A percentile compares a stretch with the other conserved stretches of the same genome.
Evolutionary conservation across 768 basidiomycete species (phyloP).

Genomic region (Tylopilus subfusipes): DNA sequence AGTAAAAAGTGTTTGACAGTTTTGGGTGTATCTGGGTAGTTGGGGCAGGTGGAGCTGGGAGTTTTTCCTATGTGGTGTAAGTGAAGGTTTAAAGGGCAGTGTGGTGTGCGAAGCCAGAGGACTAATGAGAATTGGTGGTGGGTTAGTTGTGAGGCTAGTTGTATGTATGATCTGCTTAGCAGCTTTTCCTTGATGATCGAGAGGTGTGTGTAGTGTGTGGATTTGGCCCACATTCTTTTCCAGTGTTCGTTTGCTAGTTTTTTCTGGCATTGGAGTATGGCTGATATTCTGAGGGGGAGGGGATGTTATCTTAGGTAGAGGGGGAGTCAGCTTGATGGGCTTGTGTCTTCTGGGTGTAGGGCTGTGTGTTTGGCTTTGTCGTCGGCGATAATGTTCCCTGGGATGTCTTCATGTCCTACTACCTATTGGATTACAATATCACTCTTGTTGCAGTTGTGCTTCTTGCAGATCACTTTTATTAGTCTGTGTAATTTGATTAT

Average conservation of each 20-base stretch:
- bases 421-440: neutral
- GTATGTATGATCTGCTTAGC: neutral
- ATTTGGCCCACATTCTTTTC: neutral
- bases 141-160: neutral
- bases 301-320: neutral
- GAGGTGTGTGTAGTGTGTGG: neutral
- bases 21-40: neutral
- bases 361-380: neutral
- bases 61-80: too few relatives aligned
- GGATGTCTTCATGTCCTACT: neutral
- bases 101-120: neutral
- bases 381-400: neutral
- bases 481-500: neutral
- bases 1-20: neutral
- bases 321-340: too few relatives aligned
- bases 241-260: neutral
- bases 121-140: neutral
- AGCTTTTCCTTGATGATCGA: neutral
- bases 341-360: neutral
- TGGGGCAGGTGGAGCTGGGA: neutral
- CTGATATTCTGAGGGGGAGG: neutral
- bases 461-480: neutral
- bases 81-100: neutral
- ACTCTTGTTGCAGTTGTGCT: accelerated
- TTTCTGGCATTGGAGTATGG: neutral